Base-by-base conservation (phyloP, 2,329 filamentous ascomycete genomes). In the Bimuria novae-zelandiae region DNA sequence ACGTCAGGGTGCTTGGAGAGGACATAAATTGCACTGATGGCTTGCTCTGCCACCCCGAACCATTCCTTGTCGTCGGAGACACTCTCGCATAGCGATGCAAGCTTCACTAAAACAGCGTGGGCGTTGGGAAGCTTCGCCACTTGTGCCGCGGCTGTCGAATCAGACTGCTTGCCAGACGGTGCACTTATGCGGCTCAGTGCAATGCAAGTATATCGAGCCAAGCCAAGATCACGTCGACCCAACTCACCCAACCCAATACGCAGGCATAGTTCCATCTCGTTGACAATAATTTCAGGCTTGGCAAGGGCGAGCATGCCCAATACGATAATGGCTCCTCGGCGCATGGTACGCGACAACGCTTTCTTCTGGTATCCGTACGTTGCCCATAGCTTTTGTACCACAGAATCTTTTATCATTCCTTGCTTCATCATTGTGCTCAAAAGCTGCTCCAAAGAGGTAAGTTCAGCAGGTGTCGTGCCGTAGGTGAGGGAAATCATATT, bases 401-500 rank as follows among this genome's bases (percentile, higher is more conserved):
- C 93, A 1, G 89, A 79, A 17, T 95, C 91, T 1, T 90, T 88
- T 57, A 99, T 87, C 72, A 92, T 84, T 12, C 91, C 90, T 32
- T 88, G 87, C 75, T 92, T 95, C 90, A 97, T 96, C 94, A 99
- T 99, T 0, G 92, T 97, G 57, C 90, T 91, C 6, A 99, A 81
- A 3, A 99, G 81, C 74, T 99, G 94, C 75, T 99, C 94, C 7
- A 99, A 81, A 41, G 92, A 97, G 0, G 94, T 99, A 49, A 99
- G 79, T 71, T 99, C 94, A 1, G 95, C 94, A 0, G 93, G 91
- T 0, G 93, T 96, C 1, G 93, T 92, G 23, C 92, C 93, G 73
- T 96, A 97, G 0, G 94, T 99, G 67, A 99, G 78, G 80, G 92
- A 97, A 75, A 97, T 97, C 93, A 99, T 99, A 75, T 97, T 99